phyloP scores from a whole-genome alignment of 1,284 basidiomycete genomes.

The Xerocomus amazonicus region DNA sequence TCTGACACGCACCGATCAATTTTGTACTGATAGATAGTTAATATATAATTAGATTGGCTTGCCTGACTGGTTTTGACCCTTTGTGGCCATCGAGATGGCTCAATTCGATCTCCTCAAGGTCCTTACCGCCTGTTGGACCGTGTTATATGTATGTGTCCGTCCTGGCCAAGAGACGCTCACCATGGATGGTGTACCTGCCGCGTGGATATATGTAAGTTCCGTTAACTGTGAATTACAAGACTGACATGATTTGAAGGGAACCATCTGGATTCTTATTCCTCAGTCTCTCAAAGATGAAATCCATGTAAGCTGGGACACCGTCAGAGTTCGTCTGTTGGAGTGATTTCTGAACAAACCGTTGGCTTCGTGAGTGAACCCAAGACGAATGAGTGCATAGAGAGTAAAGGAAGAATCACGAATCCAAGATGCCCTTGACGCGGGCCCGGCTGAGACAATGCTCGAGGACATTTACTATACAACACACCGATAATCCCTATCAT shows the following conservation, averaged over 20 bases:
- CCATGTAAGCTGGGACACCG: slow-evolving; percentile 67
- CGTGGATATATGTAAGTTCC: not conserved
- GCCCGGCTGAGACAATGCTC: not conserved
- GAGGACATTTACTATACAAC: slow-evolving; percentile 2
- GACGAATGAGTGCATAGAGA: slow-evolving; percentile 84
- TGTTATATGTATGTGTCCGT: not conserved
- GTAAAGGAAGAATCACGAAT: slow-evolving; percentile 91
- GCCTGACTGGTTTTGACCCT: slow-evolving; percentile 72
- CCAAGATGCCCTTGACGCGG: slow-evolving; percentile 62
- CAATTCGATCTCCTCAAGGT: slow-evolving; percentile 80
- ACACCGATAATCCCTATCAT: slow-evolving; percentile 66
- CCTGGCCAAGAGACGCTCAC: slow-evolving; percentile 34
- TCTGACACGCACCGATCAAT: slow-evolving; percentile 33
- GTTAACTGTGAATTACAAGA: not conserved
- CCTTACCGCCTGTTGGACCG: slow-evolving; percentile 60
- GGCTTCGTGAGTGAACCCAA: slow-evolving; percentile 89
- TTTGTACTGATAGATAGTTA: not conserved
- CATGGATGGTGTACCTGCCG: slow-evolving; percentile 72
- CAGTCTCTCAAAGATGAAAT: slow-evolving; percentile 82
- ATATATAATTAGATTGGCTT: slow-evolving; percentile 6
- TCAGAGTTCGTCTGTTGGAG: slow-evolving; percentile 8
- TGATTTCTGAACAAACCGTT: slow-evolving; percentile 47
- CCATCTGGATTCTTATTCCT: slow-evolving; percentile 83
- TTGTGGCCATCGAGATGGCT: slow-evolving; percentile 85
- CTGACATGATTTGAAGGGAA: slow-evolving; percentile 84